These are phyloP conservation scores for Ogataea philodendri DNA, from an alignment of 805 yeast genomes.

Conservation along the genomic window DNA sequence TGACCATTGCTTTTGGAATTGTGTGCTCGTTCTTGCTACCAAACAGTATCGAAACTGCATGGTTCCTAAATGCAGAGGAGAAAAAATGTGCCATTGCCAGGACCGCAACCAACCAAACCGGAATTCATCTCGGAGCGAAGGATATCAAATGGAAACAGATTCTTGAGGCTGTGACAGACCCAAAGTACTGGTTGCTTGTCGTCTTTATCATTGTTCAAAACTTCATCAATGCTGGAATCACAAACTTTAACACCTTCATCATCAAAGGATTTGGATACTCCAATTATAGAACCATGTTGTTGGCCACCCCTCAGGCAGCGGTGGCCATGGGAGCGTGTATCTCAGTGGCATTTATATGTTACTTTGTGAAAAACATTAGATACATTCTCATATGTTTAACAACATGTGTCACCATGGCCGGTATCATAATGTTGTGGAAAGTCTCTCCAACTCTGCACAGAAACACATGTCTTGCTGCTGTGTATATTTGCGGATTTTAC, in stretches of 20 bases:
- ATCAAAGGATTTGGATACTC: slow-evolving; percentile 39
- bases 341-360: slow-evolving; percentile 20
- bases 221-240: slow-evolving; percentile 58
- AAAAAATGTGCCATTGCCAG: slow-evolving; percentile 35
- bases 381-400: slow-evolving; percentile 27
- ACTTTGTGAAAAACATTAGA: slow-evolving; percentile 25
- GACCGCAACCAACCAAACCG: slow-evolving; percentile 36
- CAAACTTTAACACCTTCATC: slow-evolving; percentile 47
- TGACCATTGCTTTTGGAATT: slow-evolving; percentile 35
- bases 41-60: slow-evolving; percentile 35
- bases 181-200: slow-evolving; percentile 33
- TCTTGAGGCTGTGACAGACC: slow-evolving; percentile 34
- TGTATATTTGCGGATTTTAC: slow-evolving; percentile 25
- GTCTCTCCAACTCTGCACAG: slow-evolving; percentile 17
- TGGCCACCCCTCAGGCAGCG: slow-evolving; percentile 34
- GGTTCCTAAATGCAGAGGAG: slow-evolving; percentile 37
- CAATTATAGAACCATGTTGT: slow-evolving; percentile 36
- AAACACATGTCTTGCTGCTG: slow-evolving; percentile 25
- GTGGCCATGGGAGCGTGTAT: slow-evolving; percentile 37
- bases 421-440: slow-evolving; percentile 31
- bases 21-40: slow-evolving; percentile 32
- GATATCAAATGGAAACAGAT: slow-evolving; percentile 32
- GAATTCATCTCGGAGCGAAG: slow-evolving; percentile 38
- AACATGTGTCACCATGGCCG: slow-evolving; percentile 29
- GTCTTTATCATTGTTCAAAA: slow-evolving; percentile 38